Conservation (phyloP, 2,329 filamentous ascomycete species). For the Talaromyces amestolkiae region DNA sequence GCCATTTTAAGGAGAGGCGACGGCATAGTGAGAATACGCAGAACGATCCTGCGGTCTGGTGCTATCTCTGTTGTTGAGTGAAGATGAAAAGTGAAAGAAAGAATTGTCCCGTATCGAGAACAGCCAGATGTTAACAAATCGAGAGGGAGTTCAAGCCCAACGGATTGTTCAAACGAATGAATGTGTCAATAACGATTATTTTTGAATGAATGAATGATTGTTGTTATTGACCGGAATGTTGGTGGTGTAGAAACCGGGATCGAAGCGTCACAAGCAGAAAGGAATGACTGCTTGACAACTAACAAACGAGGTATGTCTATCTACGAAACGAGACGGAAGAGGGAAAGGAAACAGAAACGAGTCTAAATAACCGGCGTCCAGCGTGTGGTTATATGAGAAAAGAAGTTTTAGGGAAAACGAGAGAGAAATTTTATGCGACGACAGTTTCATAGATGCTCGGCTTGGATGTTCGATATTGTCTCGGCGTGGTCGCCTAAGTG, state of each 20-base stretch:
- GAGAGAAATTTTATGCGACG: background rate
- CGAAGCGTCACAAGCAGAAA: conserved; percentile 11
- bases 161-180: background rate
- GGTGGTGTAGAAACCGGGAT: background rate
- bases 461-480: background rate
- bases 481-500: background rate
- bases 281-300: conserved; percentile 12
- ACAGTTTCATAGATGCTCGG: background rate
- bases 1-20: conserved; percentile 31
- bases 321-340: conserved; percentile 1
- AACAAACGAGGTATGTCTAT: conserved; percentile 5
- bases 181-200: background rate
- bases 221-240: conserved; percentile 16
- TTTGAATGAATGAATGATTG: conserved; percentile 9
- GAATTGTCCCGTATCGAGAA: background rate
- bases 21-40: conserved; percentile 13
- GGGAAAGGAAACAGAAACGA: background rate
- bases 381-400: conserved; percentile 11
- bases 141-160: background rate
- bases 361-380: conserved; percentile 2
- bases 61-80: background rate
- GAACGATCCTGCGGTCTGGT: conserved; percentile 16
- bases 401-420: background rate
- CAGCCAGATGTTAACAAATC: background rate
- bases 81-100: conserved; percentile 3